A percentile compares a stretch with the other conserved stretches of the same genome.
These are phyloP conservation scores for Kwoniella dendrophila DNA, from an alignment of 768 basidiomycete species.

Conservation along the genomic window DNA sequence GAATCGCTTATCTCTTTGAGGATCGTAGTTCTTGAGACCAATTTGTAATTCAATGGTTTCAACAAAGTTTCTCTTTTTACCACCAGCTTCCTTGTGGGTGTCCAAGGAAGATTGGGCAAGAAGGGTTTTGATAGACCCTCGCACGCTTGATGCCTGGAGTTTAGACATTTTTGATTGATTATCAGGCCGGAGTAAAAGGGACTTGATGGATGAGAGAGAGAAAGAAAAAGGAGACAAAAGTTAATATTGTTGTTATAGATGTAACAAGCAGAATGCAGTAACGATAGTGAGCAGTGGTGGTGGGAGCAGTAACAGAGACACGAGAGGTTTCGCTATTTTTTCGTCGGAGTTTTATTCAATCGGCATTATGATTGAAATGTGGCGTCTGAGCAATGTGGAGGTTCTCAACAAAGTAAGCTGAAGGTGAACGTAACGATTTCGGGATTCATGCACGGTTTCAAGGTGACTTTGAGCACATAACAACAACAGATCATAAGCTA, in stretches of 20 bases:
- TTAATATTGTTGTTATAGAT: too few relatives aligned
- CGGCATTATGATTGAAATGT: conserved; percentile 12
- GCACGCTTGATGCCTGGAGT: conserved; percentile 99
- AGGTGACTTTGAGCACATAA: neutral
- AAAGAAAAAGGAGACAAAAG: conserved; percentile 7
- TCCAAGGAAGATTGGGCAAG: conserved; percentile 80
- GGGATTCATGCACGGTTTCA: neutral
- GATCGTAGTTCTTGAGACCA: conserved; percentile 64
- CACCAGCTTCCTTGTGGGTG: conserved; percentile 59
- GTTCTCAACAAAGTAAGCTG: neutral
- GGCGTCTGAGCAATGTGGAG: too few relatives aligned
- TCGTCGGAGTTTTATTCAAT: conserved; percentile 17
- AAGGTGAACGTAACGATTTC: neutral
- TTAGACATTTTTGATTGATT: conserved; percentile 60
- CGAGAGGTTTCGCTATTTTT: conserved; percentile 19
- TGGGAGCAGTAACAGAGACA: neutral
- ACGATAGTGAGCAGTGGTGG: neutral
- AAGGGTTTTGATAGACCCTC: conserved; percentile 91
- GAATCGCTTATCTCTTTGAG: conserved; percentile 99
- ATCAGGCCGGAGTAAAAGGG: conserved; percentile 26
- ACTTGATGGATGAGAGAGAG: conserved; percentile 22
- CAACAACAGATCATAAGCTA: neutral
- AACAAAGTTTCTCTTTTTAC: conserved; percentile 58
- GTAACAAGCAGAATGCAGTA: neutral
- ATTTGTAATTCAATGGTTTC: conserved; percentile 59